A percentile compares a stretch with the other conserved stretches of the same genome.
Conservation (phyloP, 2,329 filamentous ascomycete genomes). For the Domatiomyces catenatus region DNA sequence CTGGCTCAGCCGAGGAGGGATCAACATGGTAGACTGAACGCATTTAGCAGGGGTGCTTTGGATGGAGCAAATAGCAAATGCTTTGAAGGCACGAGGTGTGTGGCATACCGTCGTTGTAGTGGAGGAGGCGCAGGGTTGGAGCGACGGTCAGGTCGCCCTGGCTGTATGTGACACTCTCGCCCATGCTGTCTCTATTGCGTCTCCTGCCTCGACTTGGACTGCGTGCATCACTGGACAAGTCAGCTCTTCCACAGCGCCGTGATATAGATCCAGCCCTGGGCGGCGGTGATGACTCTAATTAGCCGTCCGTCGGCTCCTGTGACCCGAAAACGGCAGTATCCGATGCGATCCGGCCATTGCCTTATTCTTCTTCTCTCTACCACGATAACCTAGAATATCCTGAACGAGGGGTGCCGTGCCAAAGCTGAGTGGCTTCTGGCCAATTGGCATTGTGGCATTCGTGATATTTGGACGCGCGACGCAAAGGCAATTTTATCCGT, state of each 20-base stretch:
- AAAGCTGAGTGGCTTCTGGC: no score
- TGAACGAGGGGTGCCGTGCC: no score
- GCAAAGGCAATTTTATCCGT: no score
- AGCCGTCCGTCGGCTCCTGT: neutral
- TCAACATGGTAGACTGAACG: conserved; percentile 67
- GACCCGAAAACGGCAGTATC: neutral
- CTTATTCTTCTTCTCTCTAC: neutral
- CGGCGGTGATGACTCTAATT: neutral
- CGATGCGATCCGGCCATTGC: neutral
- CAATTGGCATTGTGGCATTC: no score
- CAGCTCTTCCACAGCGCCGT: neutral
- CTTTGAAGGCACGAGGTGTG: neutral
- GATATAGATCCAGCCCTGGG: neutral
- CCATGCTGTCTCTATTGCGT: conserved; percentile 2
- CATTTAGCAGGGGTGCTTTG: no score
- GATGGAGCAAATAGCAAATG: neutral
- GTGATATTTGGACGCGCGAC: no score
- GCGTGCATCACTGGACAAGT: neutral
- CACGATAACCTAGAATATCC: no score
- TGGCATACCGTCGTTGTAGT: conserved; percentile 58
- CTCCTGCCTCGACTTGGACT: neutral
- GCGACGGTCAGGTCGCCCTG: conserved; percentile 29
- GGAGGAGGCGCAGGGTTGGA: conserved; percentile 65
- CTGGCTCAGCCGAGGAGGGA: conserved; percentile 33
- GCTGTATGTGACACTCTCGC: conserved; percentile 12